These are phyloP conservation scores for Rubus parviflorus DNA, from an alignment of 306 rosid species.

Conservation along the genomic window DNA sequence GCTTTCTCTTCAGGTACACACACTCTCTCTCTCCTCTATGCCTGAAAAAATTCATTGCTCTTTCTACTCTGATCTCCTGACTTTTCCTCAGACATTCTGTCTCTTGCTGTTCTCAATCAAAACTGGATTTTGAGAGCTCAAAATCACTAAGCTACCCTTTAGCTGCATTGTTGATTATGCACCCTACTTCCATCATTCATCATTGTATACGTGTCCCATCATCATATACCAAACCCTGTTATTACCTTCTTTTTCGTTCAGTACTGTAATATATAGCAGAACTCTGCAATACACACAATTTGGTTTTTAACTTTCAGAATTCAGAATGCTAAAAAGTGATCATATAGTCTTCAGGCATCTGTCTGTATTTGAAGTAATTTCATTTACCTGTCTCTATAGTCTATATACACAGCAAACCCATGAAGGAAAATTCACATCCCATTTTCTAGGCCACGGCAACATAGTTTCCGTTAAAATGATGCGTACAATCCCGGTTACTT, in stretches of 20 bases:
- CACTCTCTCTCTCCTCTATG: conserved; percentile 8
- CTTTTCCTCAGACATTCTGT: conserved; percentile 42
- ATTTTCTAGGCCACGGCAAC: conserved; percentile 15
- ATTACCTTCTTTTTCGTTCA: not conserved
- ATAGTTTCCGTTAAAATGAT: conserved; percentile 32
- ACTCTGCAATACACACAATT: not conserved
- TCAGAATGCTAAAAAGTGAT: not conserved
- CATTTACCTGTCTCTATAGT: too few species aligned
- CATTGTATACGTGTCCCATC: conserved; percentile 31
- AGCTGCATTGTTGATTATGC: conserved; percentile 2
- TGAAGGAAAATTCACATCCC: conserved; percentile 24
- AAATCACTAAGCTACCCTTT: not conserved
- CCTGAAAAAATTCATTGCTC: conserved; percentile 31
- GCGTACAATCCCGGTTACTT: conserved; percentile 50
- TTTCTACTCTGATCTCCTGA: conserved; percentile 35
- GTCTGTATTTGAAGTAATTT: not conserved
- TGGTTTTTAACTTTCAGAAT: not conserved
- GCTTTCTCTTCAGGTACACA: conserved; percentile 39
- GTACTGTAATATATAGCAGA: not conserved
- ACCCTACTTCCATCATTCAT: conserved; percentile 14
- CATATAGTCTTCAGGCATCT: not conserved
- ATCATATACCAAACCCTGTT: not conserved
- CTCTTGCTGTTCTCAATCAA: conserved; percentile 38
- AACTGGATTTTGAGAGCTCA: conserved; percentile 29
- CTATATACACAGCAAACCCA: conserved; percentile 26